phyloP scores from a whole-genome alignment of 805 yeast genomes.

The Blastobotrys peoriensis region DNA sequence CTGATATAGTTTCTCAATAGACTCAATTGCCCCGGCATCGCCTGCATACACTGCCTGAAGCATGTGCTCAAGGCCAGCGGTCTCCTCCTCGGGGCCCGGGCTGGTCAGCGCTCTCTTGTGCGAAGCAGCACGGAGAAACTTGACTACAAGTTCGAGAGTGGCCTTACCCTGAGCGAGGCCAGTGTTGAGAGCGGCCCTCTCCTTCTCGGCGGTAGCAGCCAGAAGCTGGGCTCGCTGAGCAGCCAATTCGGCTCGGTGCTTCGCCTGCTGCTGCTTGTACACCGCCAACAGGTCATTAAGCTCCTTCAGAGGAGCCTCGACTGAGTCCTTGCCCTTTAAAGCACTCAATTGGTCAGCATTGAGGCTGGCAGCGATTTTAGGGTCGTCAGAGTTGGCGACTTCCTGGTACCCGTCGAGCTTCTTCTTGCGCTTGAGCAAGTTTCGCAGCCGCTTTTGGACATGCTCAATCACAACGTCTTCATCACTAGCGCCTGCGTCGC shows the following conservation, averaged over 20 bases:
- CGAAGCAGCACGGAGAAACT: slow-evolving; percentile 31
- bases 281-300: slow-evolving; percentile 25
- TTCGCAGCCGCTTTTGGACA: slow-evolving; percentile 30
- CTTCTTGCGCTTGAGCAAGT: slow-evolving; percentile 31
- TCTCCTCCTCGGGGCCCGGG: slow-evolving; percentile 18
- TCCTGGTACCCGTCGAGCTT: slow-evolving; percentile 32
- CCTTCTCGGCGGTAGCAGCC: slow-evolving; percentile 10
- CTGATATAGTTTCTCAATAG: slow-evolving; percentile 24
- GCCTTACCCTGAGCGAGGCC: slow-evolving; percentile 19
- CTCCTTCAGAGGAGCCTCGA: slow-evolving; percentile 32
- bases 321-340: slow-evolving; percentile 27
- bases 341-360: slow-evolving; percentile 33
- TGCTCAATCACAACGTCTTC: slow-evolving; percentile 14
- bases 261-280: slow-evolving; percentile 18
- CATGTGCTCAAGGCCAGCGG: slow-evolving; percentile 27
- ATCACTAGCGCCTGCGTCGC: neutral
- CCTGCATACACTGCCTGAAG: slow-evolving; percentile 28
- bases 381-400: slow-evolving; percentile 23
- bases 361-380: slow-evolving; percentile 15
- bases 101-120: slow-evolving; percentile 26
- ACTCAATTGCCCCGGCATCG: slow-evolving; percentile 28
- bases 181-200: slow-evolving; percentile 15
- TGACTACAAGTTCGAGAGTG: slow-evolving; percentile 19
- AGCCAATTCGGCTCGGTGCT: slow-evolving; percentile 11
- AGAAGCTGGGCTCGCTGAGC: slow-evolving; percentile 11